Evolutionary conservation across 202 grass and related monocot species (phyloP).

Genomic region (Zizania palustris): DNA sequence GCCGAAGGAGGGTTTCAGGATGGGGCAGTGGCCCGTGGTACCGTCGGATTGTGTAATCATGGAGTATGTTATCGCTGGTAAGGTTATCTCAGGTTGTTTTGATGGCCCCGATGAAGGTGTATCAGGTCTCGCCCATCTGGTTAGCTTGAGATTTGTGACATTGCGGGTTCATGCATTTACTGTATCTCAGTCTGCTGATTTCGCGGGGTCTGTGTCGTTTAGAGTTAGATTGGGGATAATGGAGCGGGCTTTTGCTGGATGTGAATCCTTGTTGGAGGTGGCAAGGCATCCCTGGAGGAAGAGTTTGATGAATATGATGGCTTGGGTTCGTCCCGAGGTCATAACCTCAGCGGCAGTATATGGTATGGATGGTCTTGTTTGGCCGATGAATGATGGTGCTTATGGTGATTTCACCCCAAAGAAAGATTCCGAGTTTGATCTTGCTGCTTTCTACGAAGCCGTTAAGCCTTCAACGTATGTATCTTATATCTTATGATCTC

Average conservation of each 20-base stretch:
- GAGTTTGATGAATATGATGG: constrained; percentile 90
- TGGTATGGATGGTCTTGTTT: constrained; percentile 39
- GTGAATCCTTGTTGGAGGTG: constrained; percentile 72
- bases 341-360: constrained; percentile 67
- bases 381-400: constrained; percentile 36
- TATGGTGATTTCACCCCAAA: constrained; percentile 29
- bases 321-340: constrained; percentile 82
- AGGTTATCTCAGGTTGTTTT: constrained; percentile 58
- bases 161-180: constrained; percentile 37
- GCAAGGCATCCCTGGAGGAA: constrained; percentile 82
- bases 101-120: constrained; percentile 80
- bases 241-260: constrained; percentile 62
- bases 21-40: constrained; percentile 77
- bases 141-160: constrained; percentile 61
- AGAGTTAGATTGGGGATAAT: constrained; percentile 72
- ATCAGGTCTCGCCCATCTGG: constrained; percentile 73
- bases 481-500: constrained; percentile 12
- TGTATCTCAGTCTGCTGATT: constrained; percentile 31
- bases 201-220: constrained; percentile 28
- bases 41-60: constrained; percentile 59
- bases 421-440: constrained; percentile 72
- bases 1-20: constrained; percentile 60
- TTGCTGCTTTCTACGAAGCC: constrained; percentile 81
- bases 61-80: constrained; percentile 47
- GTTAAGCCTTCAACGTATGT: constrained; percentile 71